phyloP scores from a whole-genome alignment of 768 basidiomycete species.

The Hericium erinaceus region DNA sequence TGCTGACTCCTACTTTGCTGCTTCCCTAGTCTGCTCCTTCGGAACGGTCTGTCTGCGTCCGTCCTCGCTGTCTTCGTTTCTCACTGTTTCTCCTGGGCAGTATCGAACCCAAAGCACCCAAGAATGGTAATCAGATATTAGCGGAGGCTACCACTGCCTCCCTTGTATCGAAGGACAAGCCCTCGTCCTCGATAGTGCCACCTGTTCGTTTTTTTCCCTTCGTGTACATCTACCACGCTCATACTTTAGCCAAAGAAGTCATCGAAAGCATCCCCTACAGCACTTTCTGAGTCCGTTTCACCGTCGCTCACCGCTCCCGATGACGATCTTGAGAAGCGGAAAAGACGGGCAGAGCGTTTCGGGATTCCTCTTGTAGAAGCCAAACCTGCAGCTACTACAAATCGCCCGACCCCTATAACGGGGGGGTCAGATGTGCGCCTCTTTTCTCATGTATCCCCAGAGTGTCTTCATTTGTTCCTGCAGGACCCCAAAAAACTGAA shows the following conservation, averaged over 20 bases:
- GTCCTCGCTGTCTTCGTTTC: background rate
- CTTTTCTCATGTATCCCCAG: background rate
- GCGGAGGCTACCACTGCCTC: background rate
- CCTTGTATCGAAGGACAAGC: background rate
- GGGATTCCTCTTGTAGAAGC: slow-evolving; percentile 50
- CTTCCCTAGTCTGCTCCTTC: slow-evolving; percentile 20
- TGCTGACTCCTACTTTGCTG: slow-evolving; percentile 10
- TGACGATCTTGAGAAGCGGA: slow-evolving; percentile 46
- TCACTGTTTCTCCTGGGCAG: background rate
- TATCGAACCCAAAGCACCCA: background rate
- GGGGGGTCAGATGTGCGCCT: background rate
- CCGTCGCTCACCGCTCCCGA: slow-evolving; percentile 23
- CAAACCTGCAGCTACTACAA: slow-evolving; percentile 22
- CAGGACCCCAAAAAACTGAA: slow-evolving; percentile 33
- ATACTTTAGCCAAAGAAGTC: background rate
- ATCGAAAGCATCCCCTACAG: background rate
- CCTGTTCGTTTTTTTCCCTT: background rate
- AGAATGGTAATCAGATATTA: background rate
- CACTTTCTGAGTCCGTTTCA: slow-evolving; percentile 1
- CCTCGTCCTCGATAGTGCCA: background rate
- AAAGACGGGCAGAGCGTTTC: slow-evolving; percentile 58
- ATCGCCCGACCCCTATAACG: background rate
- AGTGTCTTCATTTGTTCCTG: background rate
- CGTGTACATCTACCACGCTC: background rate
- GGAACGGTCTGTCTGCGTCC: slow-evolving; percentile 19